Conservation (phyloP, 257 asterid genomes). For the Euphrasia confusa region DNA sequence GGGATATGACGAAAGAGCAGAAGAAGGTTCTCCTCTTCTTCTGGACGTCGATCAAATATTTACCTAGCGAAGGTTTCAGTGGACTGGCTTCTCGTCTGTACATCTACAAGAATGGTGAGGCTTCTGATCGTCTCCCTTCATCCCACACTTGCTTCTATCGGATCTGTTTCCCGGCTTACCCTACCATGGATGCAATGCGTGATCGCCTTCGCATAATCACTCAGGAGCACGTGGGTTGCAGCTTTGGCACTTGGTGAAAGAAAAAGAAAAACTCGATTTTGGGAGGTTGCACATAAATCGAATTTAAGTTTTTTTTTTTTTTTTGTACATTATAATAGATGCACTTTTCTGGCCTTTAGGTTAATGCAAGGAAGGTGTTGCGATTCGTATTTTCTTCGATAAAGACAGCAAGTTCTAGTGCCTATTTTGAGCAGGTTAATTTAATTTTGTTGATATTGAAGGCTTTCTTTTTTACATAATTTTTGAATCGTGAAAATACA, state of each 20-base stretch:
- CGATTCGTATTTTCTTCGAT: neutral
- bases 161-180: conserved; percentile 73
- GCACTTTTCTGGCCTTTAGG: conserved; percentile 13
- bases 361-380: conserved; percentile 22
- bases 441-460: no score
- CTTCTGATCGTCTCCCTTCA: conserved; percentile 55
- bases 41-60: conserved; percentile 89
- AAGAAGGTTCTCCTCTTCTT: conserved; percentile 79
- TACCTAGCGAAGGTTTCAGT: conserved; percentile 84
- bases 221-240: conserved; percentile 89
- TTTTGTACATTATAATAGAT: conserved; percentile 47
- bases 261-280: conserved; percentile 7
- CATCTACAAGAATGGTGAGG: conserved; percentile 55
- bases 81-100: conserved; percentile 75
- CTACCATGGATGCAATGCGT: conserved; percentile 40
- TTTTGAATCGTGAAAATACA: no score
- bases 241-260: conserved; percentile 85
- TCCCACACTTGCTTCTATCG: conserved; percentile 36
- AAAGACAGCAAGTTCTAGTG: no score
- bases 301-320: conserved; percentile 19
- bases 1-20: conserved; percentile 67
- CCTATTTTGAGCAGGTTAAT: no score
- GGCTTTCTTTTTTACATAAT: no score
- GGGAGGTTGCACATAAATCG: conserved; percentile 40
- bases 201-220: conserved; percentile 60